Percentiles rank a stretch among this genome's conserved stretches.
Evolutionary conservation across 176 grass and related monocot genomes (phyloP).

Genomic region (Tuctoria greenei): DNA sequence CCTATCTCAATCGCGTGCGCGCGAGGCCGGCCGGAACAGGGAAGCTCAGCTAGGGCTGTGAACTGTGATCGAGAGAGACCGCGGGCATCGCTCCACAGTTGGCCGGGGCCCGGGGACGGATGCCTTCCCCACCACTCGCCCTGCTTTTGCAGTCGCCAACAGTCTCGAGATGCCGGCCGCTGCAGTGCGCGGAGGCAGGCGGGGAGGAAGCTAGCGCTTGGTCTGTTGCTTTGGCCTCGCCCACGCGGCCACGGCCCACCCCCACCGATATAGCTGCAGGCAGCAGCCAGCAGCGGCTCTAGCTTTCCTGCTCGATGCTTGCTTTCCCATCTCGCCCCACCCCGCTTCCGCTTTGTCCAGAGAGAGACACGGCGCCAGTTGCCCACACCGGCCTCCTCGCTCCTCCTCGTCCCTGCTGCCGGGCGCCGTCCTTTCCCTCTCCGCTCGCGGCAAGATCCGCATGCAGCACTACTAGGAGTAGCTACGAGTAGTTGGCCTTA

Average conservation of each 20-base stretch:
- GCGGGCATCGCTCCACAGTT: conserved; percentile 49
- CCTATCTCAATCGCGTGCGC: neutral
- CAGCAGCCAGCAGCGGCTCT: neutral
- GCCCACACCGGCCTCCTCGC: neutral
- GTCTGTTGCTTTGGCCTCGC: neutral
- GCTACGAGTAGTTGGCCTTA: neutral
- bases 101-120: neutral
- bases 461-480: conserved; percentile 20
- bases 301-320: neutral
- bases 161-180: conserved; percentile 47
- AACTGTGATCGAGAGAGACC: conserved; percentile 35
- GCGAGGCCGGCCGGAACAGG: neutral
- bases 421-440: conserved; percentile 41
- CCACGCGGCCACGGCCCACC: neutral
- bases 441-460: conserved; percentile 53
- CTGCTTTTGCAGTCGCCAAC: conserved; percentile 28
- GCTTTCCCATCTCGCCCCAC: conserved; percentile 3
- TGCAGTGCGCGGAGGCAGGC: conserved; percentile 9
- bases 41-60: no score
- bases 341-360: neutral
- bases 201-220: neutral
- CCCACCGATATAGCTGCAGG: conserved; percentile 10
- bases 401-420: neutral
- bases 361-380: neutral
- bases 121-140: conserved; percentile 39